Evolutionary conservation across 2,329 filamentous ascomycete species (phyloP).

Genomic region (Coniochaeta sp.): DNA sequence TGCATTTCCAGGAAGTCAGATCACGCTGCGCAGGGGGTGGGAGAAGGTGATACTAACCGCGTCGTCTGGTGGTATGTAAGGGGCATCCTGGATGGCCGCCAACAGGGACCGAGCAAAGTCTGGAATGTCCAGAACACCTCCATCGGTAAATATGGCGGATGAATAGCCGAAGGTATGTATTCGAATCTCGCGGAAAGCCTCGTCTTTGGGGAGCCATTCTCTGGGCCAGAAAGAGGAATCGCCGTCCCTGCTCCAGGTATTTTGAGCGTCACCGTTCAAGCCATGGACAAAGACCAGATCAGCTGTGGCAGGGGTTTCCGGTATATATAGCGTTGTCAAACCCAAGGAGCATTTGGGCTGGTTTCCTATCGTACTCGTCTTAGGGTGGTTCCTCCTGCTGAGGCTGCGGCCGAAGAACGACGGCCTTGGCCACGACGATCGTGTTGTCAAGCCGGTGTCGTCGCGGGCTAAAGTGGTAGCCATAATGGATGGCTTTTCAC

Average conservation of each 20-base stretch:
- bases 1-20: slow-evolving; percentile 2
- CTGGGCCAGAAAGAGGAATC: slow-evolving; percentile 23
- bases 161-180: slow-evolving; percentile 25
- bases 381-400: neutral
- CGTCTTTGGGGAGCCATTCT: slow-evolving; percentile 24
- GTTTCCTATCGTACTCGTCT: neutral
- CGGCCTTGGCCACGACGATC: too few relatives aligned
- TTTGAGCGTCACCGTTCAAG: slow-evolving; percentile 25
- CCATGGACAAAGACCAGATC: slow-evolving; percentile 32
- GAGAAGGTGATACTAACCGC: slow-evolving; percentile 8
- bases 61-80: slow-evolving; percentile 11
- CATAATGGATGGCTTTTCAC: too few relatives aligned
- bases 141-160: slow-evolving; percentile 9
- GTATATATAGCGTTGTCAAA: slow-evolving; percentile 15
- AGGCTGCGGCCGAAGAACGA: neutral
- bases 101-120: slow-evolving; percentile 25
- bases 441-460: too few relatives aligned
- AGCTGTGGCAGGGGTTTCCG: slow-evolving; percentile 6
- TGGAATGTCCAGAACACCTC: slow-evolving; percentile 19
- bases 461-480: too few relatives aligned
- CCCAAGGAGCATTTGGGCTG: slow-evolving; percentile 15
- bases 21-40: too few relatives aligned
- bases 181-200: slow-evolving; percentile 21
- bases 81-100: slow-evolving; percentile 19
- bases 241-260: slow-evolving; percentile 24